A percentile compares a stretch with the other conserved stretches of the same genome.
Evolutionary conservation across 129 eudicot species (phyloP).

Genomic region (Tanacetum coccineum): DNA sequence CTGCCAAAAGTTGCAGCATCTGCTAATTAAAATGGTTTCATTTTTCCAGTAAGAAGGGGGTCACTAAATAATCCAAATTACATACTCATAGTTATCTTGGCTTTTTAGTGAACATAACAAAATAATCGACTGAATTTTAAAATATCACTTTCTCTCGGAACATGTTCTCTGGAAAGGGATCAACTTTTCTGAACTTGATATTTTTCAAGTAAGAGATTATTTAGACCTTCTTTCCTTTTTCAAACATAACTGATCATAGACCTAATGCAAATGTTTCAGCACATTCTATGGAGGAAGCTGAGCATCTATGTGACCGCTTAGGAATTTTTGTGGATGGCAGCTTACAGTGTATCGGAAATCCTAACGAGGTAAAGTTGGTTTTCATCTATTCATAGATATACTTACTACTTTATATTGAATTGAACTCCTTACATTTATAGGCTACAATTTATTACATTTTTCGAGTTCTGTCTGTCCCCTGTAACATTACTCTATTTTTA

Average conservation of each 20-base stretch:
- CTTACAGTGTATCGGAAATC: slow-evolving; percentile 80
- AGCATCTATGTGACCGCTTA: slow-evolving; percentile 82
- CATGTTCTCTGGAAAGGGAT: slow-evolving; percentile 3
- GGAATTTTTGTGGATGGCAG: slow-evolving; percentile 91
- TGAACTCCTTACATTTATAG: not conserved
- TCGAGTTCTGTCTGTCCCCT: too few relatives aligned
- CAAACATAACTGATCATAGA: not conserved
- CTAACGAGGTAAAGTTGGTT: slow-evolving; percentile 68
- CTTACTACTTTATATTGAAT: too few relatives aligned
- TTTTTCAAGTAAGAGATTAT: not conserved
- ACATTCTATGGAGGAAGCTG: slow-evolving; percentile 96
- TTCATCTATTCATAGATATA: not conserved
- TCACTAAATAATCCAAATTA: not conserved
- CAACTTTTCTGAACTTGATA: not conserved
- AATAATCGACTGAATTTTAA: not conserved
- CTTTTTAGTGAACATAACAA: not conserved
- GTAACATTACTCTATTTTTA: too few relatives aligned
- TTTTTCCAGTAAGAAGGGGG: too few relatives aligned
- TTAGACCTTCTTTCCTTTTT: slow-evolving; percentile 3
- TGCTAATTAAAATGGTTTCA: not conserved
- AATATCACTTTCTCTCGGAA: not conserved
- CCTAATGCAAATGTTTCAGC: slow-evolving; percentile 43
- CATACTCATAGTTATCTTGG: not conserved
- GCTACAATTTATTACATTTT: too few relatives aligned
- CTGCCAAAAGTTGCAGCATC: too few relatives aligned